Evolutionary conservation across 176 grass and related monocot species (phyloP), one percentile per base, ranked within the genome.

Genomic region (Avena insularis): DNA sequence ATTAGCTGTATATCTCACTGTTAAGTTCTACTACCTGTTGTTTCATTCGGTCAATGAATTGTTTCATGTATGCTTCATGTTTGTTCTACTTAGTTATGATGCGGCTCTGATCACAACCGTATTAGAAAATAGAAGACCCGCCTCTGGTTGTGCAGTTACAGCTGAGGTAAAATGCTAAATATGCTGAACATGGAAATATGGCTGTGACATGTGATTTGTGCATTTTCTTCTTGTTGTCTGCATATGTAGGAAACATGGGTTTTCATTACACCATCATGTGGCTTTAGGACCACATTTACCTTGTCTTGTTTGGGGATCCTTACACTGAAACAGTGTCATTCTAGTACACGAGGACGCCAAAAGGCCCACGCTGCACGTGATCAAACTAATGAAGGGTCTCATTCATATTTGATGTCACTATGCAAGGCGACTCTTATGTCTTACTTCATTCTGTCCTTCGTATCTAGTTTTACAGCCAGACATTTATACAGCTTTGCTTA

Each of bases 211-310:
- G 50, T 84, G 12, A 23, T 84, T 79, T 79, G 6, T 29, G 38
- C 73, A 40, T 79, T 89, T 86, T 72, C 65, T 89, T 87, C 36
- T 89, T 66, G 35, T 82, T 60, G 25, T 31, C 60, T 80, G 60
- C 49, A 17, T 65, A 49, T 56, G 78, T 56, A 60, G 72, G 46
- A 12, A 82, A 40, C 1, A 49, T 13, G 79, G 66, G 46, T 85
- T 21, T 90, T 90, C 76, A 82, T 76, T 90, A 77, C 53, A 85
- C 71, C 72, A 78, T 73, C 86, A 82, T 86, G 83, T 86, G 71
- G 40, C 68, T 62, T 38, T 56, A 31, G 86, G 82, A 38, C 82
- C 77, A 85, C 86, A 81, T 69, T 85, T 82, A 9, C 66, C 71
- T 77, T 82, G 56, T 53, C 86, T 84, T 35, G 38, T 77, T 71